Conservation (phyloP, 2,329 filamentous ascomycete genomes). For the Paecilomyces formosus region DNA sequence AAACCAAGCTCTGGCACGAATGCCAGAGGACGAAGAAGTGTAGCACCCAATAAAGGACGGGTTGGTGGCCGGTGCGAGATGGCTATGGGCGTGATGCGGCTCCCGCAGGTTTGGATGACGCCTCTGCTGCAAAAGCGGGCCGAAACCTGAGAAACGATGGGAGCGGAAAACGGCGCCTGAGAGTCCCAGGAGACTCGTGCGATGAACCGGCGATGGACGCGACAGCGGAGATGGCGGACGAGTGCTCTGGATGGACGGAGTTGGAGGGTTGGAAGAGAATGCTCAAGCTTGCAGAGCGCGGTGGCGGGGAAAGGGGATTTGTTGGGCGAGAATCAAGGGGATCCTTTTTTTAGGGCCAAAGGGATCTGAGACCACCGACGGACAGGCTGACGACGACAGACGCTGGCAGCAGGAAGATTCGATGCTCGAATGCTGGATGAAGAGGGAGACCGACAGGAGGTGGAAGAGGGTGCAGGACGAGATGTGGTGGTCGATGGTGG, state of each 20-base stretch:
- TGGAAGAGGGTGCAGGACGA: neutral
- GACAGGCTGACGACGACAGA: slow-evolving; percentile 2
- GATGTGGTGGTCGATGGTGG: neutral
- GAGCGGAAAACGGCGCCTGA: slow-evolving; percentile 2
- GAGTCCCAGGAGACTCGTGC: slow-evolving; percentile 1
- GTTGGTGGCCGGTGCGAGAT: slow-evolving; percentile 10
- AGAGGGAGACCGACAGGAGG: neutral
- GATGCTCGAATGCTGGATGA: neutral
- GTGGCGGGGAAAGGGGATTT: slow-evolving; percentile 3
- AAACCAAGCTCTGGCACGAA: slow-evolving; percentile 16
- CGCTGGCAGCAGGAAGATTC: neutral
- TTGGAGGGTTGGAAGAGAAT: slow-evolving; percentile 11
- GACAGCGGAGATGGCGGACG: slow-evolving; percentile 1
- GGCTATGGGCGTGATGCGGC: slow-evolving; percentile 11
- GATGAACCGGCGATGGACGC: slow-evolving; percentile 7
- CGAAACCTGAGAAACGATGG: neutral
- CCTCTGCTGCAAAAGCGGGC: neutral
- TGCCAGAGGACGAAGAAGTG: slow-evolving; percentile 15
- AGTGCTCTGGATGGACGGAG: neutral
- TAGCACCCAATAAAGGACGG: slow-evolving; percentile 11
- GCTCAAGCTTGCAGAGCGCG: slow-evolving; percentile 4
- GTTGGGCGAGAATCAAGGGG: slow-evolving; percentile 15
- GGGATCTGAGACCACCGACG: slow-evolving; percentile 5
- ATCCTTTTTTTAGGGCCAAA: slow-evolving; percentile 7
- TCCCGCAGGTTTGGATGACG: slow-evolving; percentile 9